Evolutionary conservation across 2,329 filamentous ascomycete genomes (phyloP), one percentile per base, ranked within the genome.

Genomic region (Hymenoscyphus fructigenus): DNA sequence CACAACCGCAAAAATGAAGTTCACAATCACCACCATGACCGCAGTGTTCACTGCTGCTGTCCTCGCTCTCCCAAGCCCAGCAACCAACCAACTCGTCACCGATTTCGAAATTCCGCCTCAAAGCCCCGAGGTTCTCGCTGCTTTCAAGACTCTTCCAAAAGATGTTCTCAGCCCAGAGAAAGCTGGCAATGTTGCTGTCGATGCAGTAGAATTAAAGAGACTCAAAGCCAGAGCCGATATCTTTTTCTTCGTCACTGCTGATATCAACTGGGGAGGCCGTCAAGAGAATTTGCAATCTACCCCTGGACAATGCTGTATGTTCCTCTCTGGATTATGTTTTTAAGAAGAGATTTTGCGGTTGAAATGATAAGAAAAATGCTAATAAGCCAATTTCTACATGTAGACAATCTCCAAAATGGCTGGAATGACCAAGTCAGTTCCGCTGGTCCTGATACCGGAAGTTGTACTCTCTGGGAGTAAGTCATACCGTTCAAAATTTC

Each of bases 401-500:
- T 60, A 60, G 34, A 59, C 14, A 23, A 41, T 29, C 57, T 59
- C 5, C 9, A 26, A 5, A 59, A 41, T 44, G 57, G 57, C 23
- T 59, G 32, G 34, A 47, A 59, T 47, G 28, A 59, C 36, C 10
- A 12, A 14, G 36, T 59, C 28, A 26, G 32, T n/a, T 59, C 57
- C 20, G 32, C 36, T 47, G 34, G 57, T 15, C 57, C 57, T 3
- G 23, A 59, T 14, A 36, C 14, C 34, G 32, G 32, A 15, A 20
- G 14, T 9, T 59, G 57, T n/a, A 26, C n/a, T 47, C 9, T 59
- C 3, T 59, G 12, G 14, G 57, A 59, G 57, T 59, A 47, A 59
- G 36, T 47, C 10, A 5, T 9, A 15, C 6, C 56, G 5, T 20
- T 17, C 17, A 32, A 12, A 17, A 38, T 23, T 10, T 32, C 2